These are phyloP conservation scores for Penicillium thymicola DNA, from an alignment of 2,329 filamentous ascomycete genomes.

Conservation along the genomic window DNA sequence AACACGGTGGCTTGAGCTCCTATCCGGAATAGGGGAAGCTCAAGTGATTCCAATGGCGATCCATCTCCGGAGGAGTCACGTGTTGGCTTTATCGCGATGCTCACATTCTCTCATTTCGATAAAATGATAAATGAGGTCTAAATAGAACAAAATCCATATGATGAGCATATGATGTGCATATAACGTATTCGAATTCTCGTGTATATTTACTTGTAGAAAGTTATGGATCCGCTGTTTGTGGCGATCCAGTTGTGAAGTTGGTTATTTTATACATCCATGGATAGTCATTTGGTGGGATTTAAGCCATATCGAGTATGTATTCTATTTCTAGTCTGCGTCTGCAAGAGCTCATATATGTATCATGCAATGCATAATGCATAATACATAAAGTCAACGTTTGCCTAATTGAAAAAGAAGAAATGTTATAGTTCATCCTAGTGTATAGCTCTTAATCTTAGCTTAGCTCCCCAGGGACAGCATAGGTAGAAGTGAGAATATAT, in stretches of 20 bases:
- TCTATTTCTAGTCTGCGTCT: not conserved
- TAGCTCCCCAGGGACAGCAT: not conserved
- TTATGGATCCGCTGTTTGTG: not conserved
- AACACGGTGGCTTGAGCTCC: constrained; percentile 26
- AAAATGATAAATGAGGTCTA: not conserved
- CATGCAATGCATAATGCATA: not conserved
- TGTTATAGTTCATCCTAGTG: not conserved
- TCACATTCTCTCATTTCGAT: not conserved
- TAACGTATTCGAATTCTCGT: not conserved
- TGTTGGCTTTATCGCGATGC: not conserved
- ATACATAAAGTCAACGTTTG: not conserved
- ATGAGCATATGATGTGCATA: not conserved
- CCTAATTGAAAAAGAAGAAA: not conserved
- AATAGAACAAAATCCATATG: not conserved
- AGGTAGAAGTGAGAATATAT: not conserved
- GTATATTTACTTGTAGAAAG: not conserved
- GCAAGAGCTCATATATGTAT: too few relatives aligned
- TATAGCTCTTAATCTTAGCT: not conserved
- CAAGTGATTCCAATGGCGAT: constrained; percentile 14
- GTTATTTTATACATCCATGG: not conserved
- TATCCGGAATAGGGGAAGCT: constrained; percentile 20
- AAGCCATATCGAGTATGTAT: not conserved
- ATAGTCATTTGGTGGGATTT: not conserved
- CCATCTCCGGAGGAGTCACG: constrained; percentile 12
- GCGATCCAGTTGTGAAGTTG: not conserved